Conservation (phyloP, 306 rosid genomes). For the Quercus robur region DNA sequence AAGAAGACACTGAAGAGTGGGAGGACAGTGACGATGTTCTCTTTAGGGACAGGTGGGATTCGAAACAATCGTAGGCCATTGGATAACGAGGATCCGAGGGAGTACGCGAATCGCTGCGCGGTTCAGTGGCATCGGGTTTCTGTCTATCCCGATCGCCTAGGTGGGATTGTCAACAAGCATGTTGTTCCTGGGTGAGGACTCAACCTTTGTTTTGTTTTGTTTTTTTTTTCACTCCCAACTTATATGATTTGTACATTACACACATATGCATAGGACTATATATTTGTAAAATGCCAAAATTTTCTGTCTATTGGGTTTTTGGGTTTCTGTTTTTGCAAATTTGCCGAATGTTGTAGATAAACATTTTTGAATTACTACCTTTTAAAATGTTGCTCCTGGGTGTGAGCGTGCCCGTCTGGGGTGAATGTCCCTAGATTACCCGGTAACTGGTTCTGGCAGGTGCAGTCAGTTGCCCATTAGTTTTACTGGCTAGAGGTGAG, state of each 20-base stretch:
- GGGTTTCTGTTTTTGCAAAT: not conserved
- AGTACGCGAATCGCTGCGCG: conserved; percentile 66
- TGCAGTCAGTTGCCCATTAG: fast-evolving
- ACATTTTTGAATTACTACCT: too few relatives aligned
- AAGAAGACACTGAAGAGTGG: conserved; percentile 80
- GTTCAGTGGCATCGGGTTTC: conserved; percentile 94
- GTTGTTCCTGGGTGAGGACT: conserved; percentile 54
- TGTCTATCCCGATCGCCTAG: conserved; percentile 59
- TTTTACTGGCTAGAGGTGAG: too few relatives aligned
- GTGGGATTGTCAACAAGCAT: conserved; percentile 40
- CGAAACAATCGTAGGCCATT: conserved; percentile 82
- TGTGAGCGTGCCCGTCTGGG: too few relatives aligned
- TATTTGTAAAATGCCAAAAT: too few relatives aligned
- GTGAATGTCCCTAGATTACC: too few relatives aligned
- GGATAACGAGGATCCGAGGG: conserved; percentile 61
- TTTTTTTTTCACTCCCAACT: not conserved
- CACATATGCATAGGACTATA: too few relatives aligned
- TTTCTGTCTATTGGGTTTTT: not conserved
- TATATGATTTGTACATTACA: not conserved
- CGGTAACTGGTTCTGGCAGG: too few relatives aligned
- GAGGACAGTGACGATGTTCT: conserved; percentile 48
- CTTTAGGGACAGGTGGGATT: conserved; percentile 89
- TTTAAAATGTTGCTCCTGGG: too few relatives aligned
- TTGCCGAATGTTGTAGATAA: too few relatives aligned
- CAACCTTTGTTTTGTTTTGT: not conserved